A percentile compares a stretch with the other conserved stretches of the same genome.
Conservation (phyloP, 768 basidiomycete species). For the Dentipellis sp. region DNA sequence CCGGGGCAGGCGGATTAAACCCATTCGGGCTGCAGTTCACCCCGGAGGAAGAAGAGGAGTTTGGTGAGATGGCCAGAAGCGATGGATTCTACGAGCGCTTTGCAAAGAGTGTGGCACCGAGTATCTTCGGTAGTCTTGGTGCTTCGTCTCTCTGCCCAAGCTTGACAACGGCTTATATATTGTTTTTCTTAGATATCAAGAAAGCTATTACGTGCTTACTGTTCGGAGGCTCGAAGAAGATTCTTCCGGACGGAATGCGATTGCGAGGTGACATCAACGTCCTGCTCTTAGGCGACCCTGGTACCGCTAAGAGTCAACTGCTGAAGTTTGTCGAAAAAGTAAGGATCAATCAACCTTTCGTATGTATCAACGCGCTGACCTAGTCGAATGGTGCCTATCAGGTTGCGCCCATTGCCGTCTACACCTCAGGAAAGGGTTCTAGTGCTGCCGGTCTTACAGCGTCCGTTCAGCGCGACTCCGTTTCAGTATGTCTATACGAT, state of each 20-base stretch:
- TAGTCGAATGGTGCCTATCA: conserved; percentile 17
- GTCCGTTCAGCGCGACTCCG: conserved; percentile 88
- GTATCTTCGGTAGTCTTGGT: conserved; percentile 95
- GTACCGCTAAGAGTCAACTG: conserved; percentile 96
- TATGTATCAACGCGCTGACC: neutral
- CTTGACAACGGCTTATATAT: neutral
- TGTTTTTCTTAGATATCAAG: conserved; percentile 73
- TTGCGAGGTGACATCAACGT: conserved; percentile 98
- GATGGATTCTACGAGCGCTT: conserved; percentile 91
- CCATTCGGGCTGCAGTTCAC: conserved; percentile 86
- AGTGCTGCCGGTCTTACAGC: conserved; percentile 98
- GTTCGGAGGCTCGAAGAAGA: conserved; percentile 95
- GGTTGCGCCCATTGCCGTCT: conserved; percentile 97
- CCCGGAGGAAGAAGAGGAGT: conserved; percentile 96
- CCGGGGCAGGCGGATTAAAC: conserved; percentile 62
- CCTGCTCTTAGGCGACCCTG: conserved; percentile 90
- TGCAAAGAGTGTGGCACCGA: conserved; percentile 88
- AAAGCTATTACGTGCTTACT: conserved; percentile 95
- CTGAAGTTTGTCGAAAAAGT: conserved; percentile 98
- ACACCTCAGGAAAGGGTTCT: conserved; percentile 97
- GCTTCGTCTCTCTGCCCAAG: conserved; percentile 10
- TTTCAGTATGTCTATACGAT: conserved; percentile 53
- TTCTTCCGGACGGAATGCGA: conserved; percentile 95
- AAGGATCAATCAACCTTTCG: neutral
- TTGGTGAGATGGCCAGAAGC: conserved; percentile 80